A percentile compares a stretch with the other conserved stretches of the same genome.
phyloP scores from a whole-genome alignment of 352 stramenopile genomes.

The Blastocystis sp. region DNA sequence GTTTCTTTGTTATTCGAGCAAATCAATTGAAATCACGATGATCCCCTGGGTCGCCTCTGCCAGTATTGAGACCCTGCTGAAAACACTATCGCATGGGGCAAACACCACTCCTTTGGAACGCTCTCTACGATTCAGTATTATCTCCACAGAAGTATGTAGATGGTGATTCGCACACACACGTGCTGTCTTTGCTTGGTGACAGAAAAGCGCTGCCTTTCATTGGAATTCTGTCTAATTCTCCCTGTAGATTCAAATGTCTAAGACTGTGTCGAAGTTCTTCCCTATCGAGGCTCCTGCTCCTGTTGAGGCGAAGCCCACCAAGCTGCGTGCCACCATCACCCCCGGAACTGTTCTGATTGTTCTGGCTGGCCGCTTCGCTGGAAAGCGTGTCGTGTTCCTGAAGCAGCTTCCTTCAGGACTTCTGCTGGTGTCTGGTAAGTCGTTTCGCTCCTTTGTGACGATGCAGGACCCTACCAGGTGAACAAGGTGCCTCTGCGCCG shows the following conservation, averaged over 20 bases:
- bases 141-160: slow-evolving; percentile 50
- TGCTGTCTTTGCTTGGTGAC: too few relatives aligned
- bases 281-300: slow-evolving; percentile 6
- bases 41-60: background rate
- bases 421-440: slow-evolving; percentile 62
- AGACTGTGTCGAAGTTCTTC: slow-evolving; percentile 49
- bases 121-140: background rate
- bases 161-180: background rate
- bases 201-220: too few relatives aligned
- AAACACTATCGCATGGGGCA: background rate
- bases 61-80: background rate
- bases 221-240: slow-evolving; percentile 10
- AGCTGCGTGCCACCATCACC: slow-evolving; percentile 84
- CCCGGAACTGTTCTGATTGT: slow-evolving; percentile 91
- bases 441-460: background rate
- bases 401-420: slow-evolving; percentile 86
- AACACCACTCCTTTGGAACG: background rate
- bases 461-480: slow-evolving; percentile 89
- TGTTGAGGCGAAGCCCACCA: slow-evolving; percentile 58
- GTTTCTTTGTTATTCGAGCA: background rate
- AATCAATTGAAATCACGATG: background rate
- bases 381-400: slow-evolving; percentile 94
- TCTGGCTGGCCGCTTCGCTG: slow-evolving; percentile 84
- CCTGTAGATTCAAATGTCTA: slow-evolving; percentile 45
- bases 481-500: slow-evolving; percentile 93